Evolutionary conservation across 2,329 filamentous ascomycete genomes (phyloP).

Genomic region (Claviceps capensis): DNA sequence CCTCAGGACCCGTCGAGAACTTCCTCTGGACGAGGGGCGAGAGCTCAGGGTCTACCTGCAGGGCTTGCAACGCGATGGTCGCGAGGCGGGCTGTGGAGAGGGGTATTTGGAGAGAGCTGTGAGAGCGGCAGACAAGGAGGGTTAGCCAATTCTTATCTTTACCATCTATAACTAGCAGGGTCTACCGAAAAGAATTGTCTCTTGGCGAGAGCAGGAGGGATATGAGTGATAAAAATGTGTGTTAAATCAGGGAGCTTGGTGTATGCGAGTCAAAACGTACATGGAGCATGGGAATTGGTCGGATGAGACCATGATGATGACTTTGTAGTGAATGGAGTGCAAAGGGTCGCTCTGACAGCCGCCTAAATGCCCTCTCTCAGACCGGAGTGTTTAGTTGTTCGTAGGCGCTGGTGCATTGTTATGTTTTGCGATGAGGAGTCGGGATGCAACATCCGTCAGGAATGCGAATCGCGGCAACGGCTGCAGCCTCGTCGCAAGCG

Average conservation of each 20-base stretch:
- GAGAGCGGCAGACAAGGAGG: background rate
- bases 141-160: too few relatives aligned
- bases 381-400: too few relatives aligned
- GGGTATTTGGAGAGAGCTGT: conserved; percentile 61
- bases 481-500: background rate
- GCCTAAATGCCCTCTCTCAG: background rate
- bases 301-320: conserved; percentile 3
- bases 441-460: background rate
- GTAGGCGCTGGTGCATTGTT: background rate
- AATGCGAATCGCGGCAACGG: conserved; percentile 6
- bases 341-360: background rate
- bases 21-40: conserved; percentile 67
- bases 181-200: too few relatives aligned
- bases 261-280: conserved; percentile 18
- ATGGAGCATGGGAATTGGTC: conserved; percentile 6
- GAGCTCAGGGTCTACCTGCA: conserved; percentile 79
- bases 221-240: background rate
- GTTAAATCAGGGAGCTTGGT: background rate
- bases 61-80: conserved; percentile 55
- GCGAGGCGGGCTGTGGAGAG: conserved; percentile 73
- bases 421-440: background rate
- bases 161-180: too few relatives aligned
- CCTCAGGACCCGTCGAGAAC: conserved; percentile 41
- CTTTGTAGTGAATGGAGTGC: background rate
- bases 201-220: background rate